Percentiles rank a stretch among this genome's conserved stretches.
phyloP scores from a whole-genome alignment of 352 stramenopile genomes.

The Phytophthora palmivora region DNA sequence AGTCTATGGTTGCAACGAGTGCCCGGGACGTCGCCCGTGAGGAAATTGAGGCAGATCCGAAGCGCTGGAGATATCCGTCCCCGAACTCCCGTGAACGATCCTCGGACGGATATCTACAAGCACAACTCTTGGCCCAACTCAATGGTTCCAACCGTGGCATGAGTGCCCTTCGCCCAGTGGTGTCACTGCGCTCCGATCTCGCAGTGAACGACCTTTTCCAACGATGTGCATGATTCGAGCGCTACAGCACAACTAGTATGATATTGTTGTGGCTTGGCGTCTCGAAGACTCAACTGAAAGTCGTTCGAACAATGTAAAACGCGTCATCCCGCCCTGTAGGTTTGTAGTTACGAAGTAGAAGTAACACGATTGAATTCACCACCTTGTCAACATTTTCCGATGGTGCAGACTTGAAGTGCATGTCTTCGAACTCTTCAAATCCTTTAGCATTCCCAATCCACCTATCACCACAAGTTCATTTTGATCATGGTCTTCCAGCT shows the following conservation, averaged over 20 bases:
- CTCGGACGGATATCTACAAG: conserved; percentile 24
- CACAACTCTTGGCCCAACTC: conserved; percentile 18
- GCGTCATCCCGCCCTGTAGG: not conserved
- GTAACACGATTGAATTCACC: conserved; percentile 21
- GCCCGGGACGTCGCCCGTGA: conserved; percentile 45
- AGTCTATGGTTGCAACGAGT: conserved; percentile 43
- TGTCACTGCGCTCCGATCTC: conserved; percentile 27
- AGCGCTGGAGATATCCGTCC: conserved; percentile 28
- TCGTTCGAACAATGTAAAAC: conserved; percentile 11
- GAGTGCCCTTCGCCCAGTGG: conserved; percentile 20
- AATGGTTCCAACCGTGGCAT: conserved; percentile 12
- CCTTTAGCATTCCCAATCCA: conserved; percentile 4
- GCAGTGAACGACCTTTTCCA: conserved; percentile 35
- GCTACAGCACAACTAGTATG: conserved; percentile 2
- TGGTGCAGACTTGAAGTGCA: not conserved
- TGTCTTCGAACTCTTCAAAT: conserved; percentile 2
- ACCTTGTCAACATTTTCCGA: not conserved
- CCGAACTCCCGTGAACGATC: conserved; percentile 16
- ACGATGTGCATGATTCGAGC: conserved; percentile 31
- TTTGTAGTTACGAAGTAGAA: conserved; percentile 37
- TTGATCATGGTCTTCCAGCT: conserved; percentile 35
- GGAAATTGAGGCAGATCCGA: conserved; percentile 39
- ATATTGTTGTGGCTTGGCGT: conserved; percentile 25
- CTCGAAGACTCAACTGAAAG: conserved; percentile 30
- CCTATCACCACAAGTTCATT: conserved; percentile 5